Base-by-base conservation (phyloP, 1,284 basidiomycete species). In the Veloboletus limbatus region DNA sequence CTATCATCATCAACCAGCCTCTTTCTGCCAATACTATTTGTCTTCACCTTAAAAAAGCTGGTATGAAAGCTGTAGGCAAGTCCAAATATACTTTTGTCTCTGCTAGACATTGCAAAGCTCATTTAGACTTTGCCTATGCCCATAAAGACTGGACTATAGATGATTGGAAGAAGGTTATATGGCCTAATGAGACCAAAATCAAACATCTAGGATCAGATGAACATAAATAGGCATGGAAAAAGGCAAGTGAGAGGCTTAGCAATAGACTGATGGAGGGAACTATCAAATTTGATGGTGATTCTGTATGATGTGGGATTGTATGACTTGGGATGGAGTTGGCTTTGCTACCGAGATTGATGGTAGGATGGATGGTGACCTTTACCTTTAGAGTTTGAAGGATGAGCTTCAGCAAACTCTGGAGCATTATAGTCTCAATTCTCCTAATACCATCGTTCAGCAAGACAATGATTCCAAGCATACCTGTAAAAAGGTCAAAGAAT, bases 121-220 rank as follows among this genome's bases (percentile, higher is more conserved):
- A 16, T 1, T 31, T 31, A 9, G 30, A 31, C 24, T 39, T 45
- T 39, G 41, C 36, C 11, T 32, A 43, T 37, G 46, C 42, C 6
- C 28, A 53, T 11, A 45, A 46, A n/a, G 17, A 53, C 18, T 53
- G 34, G 51, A 54, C 43, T 44, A 1, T 49, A 3, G 39, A 48
- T 13, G 35, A 46, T 5, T 53, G 24, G 18, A 53, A 53, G 14
- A 5, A 32, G 16, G 20, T 48, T 0, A 14, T 44, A 38, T 53
- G 34, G 27, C 54, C 36, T n/a, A 32, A 52, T 51, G 31, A 51
- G 27, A 41, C 25, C 4, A 50, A 32, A 26, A 21, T 26, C 22
- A 44, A n/a, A n/a, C n/a, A n/a, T n/a, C n/a, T n/a, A n/a, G n/a
- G n/a, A n/a, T n/a, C n/a, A n/a, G n/a, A n/a, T n/a, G n/a, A n/a